Evolutionary conservation across 208 protist genomes (phyloP), one percentile per base, ranked within the genome.

Genomic region (Acanthamoeba royreba): DNA sequence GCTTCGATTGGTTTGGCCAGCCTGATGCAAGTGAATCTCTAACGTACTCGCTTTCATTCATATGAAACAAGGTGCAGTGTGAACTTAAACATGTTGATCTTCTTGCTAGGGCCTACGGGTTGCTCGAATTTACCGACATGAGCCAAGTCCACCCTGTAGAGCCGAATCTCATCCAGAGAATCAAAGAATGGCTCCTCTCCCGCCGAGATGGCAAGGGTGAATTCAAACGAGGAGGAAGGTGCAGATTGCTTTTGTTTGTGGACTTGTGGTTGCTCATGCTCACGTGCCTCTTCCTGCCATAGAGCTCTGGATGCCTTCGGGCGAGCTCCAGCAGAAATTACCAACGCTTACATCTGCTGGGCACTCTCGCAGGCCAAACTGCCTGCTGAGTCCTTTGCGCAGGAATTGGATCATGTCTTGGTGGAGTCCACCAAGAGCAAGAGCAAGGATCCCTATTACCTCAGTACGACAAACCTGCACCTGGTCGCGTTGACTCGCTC

Each of bases 81-180:
- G n/a, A n/a, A n/a, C n/a, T n/a, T n/a, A n/a, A n/a, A n/a, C n/a
- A n/a, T n/a, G n/a, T n/a, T n/a, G n/a, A n/a, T n/a, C n/a, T n/a
- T n/a, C n/a, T n/a, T n/a, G n/a, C n/a, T n/a, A 92, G 47, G n/a
- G 53, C 88, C 9, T 92, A 92, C 47, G 91, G 91, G 1, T 43
- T 93, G 46, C 22, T 93, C 7, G 77, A 93, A 46, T 93, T 93
- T n/a, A 92, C 11, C 43, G 91, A 93, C 25, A 83, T 93, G 49
- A 85, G 55, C 35, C 33, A 69, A 38, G 46, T 35, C 19, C 42
- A 79, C 69, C 28, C 28, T 7, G 72, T 92, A 7, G 53, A 74
- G 58, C 42, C n/a, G 9, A 22, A 33, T 15, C 33, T 93, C 19
- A 85, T 93, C 19, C 25, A 85, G 66, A 47, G 91, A n/a, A 63